Conservation (phyloP, 2,329 filamentous ascomycete genomes). For the Neonectria sp. region DNA sequence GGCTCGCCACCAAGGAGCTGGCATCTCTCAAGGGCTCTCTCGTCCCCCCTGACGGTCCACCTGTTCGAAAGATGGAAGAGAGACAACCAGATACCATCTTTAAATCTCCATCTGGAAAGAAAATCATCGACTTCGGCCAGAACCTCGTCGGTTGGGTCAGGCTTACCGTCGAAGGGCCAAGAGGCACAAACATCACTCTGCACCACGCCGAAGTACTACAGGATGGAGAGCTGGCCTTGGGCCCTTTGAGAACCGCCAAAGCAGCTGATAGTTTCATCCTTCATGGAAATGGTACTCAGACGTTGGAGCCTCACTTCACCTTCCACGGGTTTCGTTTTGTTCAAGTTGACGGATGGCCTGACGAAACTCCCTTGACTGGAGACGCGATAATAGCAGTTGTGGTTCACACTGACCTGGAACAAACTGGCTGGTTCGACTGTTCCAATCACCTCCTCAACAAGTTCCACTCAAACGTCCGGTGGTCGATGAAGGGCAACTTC, state of each 20-base stretch:
- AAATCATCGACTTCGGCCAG: constrained; percentile 70
- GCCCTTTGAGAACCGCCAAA: constrained; percentile 15
- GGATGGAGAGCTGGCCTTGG: constrained; percentile 21
- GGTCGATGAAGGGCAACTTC: constrained; percentile 73
- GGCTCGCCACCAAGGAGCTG: constrained; percentile 51
- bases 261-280: constrained; percentile 12
- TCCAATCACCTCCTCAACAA: constrained; percentile 67
- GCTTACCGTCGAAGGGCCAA: constrained; percentile 55
- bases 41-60: constrained; percentile 58
- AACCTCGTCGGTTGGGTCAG: constrained; percentile 68
- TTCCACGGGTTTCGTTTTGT: constrained; percentile 26
- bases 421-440: constrained; percentile 65
- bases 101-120: constrained; percentile 58
- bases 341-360: constrained; percentile 30
- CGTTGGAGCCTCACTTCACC: constrained; percentile 23
- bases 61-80: constrained; percentile 56
- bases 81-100: constrained; percentile 50
- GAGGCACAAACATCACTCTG: constrained; percentile 61
- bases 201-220: constrained; percentile 35
- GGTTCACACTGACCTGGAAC: constrained; percentile 67
- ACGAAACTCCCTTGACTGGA: constrained; percentile 28
- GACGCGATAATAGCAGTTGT: constrained; percentile 50
- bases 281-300: constrained; percentile 14
- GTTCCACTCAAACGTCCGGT: constrained; percentile 68
- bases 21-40: constrained; percentile 51